Evolutionary conservation across 2,329 filamentous ascomycete genomes (phyloP), one percentile per base, ranked within the genome.

Genomic region (Pseudopyrenochaeta lycopersici): DNA sequence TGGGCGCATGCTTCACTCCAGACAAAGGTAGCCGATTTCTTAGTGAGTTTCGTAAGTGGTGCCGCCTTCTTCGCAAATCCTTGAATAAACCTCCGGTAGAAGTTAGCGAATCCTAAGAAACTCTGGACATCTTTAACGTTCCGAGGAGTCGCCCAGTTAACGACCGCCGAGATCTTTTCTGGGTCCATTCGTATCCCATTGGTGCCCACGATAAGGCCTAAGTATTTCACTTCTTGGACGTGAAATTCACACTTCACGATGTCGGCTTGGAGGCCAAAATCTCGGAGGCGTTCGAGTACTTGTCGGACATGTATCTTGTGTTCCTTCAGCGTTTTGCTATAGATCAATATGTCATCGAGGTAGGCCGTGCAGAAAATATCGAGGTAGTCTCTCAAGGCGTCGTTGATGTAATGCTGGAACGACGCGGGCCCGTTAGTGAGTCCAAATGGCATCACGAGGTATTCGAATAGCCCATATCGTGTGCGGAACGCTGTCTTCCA

Each of bases 81-180:
- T 7, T 58, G 23, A 12, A 76, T 67, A 43, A 75, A 75, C 7
- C 54, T 31, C 4, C 66, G 51, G 53, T 76, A 76, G 49, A 71
- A 76, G 36, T 76, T 75, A 3, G 48, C 55, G 39, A 76, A 73
- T 9, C 70, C 65, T n/a, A 76, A 17, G 49, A 76, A 75, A 1
- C 36, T 47, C 53, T 63, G 57, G 2, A 67, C 60, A 15, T 56
- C 58, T 23, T 58, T 59, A 2, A 68, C 46, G 5, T 14, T 62
- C 6, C 4, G 52, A 4, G 60, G 69, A 15, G 7, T 32, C 38
- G 43, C 5, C 70, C 58, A 76, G 4, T 70, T 38, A 2, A 14
- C 2, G 27, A 68, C 58, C 4, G 45, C 47, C n/a, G 56, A 20
- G 12, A 65, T 40, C 35, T 66, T 54, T 6, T 32, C 23, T 14